Evolutionary conservation across 1,139 yeast genomes (phyloP).

Genomic region (Blastobotrys serpentis): DNA sequence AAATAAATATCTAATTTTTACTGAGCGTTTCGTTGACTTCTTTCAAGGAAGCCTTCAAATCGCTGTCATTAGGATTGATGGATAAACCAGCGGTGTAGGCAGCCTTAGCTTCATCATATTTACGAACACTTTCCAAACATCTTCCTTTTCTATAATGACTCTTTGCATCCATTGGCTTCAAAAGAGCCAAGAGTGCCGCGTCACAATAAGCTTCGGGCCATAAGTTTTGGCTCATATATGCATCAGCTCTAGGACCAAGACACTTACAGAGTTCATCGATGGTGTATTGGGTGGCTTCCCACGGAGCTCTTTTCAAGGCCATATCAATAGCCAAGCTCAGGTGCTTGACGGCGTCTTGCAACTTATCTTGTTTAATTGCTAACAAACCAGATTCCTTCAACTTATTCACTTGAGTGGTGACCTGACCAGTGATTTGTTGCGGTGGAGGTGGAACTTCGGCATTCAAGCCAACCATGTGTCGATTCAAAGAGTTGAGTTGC

Average conservation of each 20-base stretch:
- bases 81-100: conserved; percentile 78
- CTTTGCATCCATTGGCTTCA: conserved; percentile 66
- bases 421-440: conserved; percentile 47
- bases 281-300: conserved; percentile 80
- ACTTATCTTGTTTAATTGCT: conserved; percentile 60
- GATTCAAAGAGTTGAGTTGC: conserved; percentile 63
- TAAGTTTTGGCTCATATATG: conserved; percentile 61
- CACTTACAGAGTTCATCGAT: conserved; percentile 73
- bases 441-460: conserved; percentile 67
- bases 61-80: conserved; percentile 49
- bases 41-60: conserved; percentile 38
- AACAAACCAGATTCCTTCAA: conserved; percentile 71
- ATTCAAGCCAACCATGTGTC: conserved; percentile 58
- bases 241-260: conserved; percentile 80
- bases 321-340: conserved; percentile 77
- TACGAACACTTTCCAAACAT: conserved; percentile 66
- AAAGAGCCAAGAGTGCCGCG: conserved; percentile 69
- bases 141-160: conserved; percentile 82
- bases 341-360: conserved; percentile 69
- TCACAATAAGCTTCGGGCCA: conserved; percentile 79
- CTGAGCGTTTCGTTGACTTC: conserved; percentile 30
- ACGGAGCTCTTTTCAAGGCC: conserved; percentile 76
- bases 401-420: conserved; percentile 64
- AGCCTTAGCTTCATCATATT: conserved; percentile 67
- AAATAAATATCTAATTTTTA: conserved; percentile 3